A percentile compares a stretch with the other conserved stretches of the same genome.
phyloP scores from a whole-genome alignment of 2,329 filamentous ascomycete species.

The Xenoacremonium recifei region DNA sequence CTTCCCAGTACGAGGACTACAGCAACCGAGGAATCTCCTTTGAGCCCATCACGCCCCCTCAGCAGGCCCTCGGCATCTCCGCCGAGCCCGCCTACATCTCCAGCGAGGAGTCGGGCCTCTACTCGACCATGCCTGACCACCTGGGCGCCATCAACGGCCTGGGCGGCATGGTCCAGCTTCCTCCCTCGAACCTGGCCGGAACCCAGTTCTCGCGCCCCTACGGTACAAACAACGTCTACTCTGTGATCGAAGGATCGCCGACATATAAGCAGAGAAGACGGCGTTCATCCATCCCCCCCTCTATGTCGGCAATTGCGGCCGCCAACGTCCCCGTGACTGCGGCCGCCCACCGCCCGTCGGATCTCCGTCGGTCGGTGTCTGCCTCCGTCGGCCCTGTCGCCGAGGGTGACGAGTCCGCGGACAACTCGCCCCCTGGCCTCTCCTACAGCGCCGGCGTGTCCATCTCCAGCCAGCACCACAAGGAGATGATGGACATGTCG shows the following conservation, averaged over 20 bases:
- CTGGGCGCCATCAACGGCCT: slow-evolving; percentile 69
- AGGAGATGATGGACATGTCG: slow-evolving; percentile 79
- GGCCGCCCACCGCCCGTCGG: slow-evolving; percentile 74
- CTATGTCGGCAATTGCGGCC: slow-evolving; percentile 66
- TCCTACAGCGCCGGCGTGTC: slow-evolving; percentile 70
- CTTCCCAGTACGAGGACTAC: slow-evolving; percentile 98
- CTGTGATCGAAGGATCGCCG: slow-evolving; percentile 94
- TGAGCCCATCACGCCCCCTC: slow-evolving; percentile 93
- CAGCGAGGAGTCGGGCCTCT: slow-evolving; percentile 94
- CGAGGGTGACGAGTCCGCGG: slow-evolving; percentile 75
- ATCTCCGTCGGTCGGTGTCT: slow-evolving; percentile 87
- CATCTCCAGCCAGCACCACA: slow-evolving; percentile 64
- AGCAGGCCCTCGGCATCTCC: slow-evolving; percentile 78
- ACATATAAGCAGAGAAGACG: slow-evolving; percentile 97
- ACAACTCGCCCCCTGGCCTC: slow-evolving; percentile 76
- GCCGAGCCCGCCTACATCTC: slow-evolving; percentile 95
- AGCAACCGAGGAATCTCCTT: slow-evolving; percentile 94
- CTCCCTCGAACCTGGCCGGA: slow-evolving; percentile 78
- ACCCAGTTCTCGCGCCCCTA: slow-evolving; percentile 78
- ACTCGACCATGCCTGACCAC: slow-evolving; percentile 91
- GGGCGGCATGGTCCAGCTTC: slow-evolving; percentile 88
- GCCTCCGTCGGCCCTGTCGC: slow-evolving; percentile 78
- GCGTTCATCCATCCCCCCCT: slow-evolving; percentile 86
- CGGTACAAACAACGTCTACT: slow-evolving; percentile 77
- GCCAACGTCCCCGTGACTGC: slow-evolving; percentile 63